Percentiles rank a stretch among this genome's conserved stretches.
Conservation (phyloP, 495 filamentous ascomycete genomes). For the Parmelia sp. region DNA sequence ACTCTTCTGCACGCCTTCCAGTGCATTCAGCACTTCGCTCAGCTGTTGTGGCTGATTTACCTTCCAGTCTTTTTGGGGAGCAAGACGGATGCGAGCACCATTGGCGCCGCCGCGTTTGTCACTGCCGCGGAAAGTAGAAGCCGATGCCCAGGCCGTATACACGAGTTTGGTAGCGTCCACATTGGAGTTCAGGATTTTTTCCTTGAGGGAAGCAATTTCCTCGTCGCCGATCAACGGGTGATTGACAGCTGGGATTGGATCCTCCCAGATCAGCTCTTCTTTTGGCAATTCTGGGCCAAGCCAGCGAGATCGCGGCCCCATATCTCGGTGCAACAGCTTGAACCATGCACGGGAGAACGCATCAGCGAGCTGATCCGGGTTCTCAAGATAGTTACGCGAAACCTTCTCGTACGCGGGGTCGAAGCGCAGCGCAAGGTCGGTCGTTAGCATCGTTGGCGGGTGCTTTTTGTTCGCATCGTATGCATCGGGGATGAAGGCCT, state of each 20-base stretch:
- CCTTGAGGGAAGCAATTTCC: not conserved
- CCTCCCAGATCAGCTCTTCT: not conserved
- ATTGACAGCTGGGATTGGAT: not conserved
- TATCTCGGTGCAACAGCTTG: not conserved
- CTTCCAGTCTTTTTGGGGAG: not conserved
- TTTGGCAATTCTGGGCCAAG: not conserved
- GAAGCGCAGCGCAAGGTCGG: not conserved
- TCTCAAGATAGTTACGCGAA: not conserved
- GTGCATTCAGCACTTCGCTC: not conserved
- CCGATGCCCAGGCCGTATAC: not conserved
- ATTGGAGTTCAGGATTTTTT: not conserved
- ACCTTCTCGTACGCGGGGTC: not conserved
- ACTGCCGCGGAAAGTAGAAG: not conserved
- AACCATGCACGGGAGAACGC: not conserved
- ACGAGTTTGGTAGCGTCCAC: not conserved
- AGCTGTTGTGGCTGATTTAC: not conserved
- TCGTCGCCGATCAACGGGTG: not conserved
- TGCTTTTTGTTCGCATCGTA: not conserved
- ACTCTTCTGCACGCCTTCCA: not conserved
- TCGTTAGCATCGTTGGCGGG: not conserved
- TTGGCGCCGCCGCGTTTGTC: not conserved
- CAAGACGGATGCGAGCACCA: not conserved
- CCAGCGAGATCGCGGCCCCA: not conserved
- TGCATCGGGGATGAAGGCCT: not conserved
- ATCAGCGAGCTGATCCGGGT: not conserved